These are phyloP conservation scores for Fistulifera pelliculosa DNA, from an alignment of 108 stramenopile species.

Conservation along the genomic window DNA sequence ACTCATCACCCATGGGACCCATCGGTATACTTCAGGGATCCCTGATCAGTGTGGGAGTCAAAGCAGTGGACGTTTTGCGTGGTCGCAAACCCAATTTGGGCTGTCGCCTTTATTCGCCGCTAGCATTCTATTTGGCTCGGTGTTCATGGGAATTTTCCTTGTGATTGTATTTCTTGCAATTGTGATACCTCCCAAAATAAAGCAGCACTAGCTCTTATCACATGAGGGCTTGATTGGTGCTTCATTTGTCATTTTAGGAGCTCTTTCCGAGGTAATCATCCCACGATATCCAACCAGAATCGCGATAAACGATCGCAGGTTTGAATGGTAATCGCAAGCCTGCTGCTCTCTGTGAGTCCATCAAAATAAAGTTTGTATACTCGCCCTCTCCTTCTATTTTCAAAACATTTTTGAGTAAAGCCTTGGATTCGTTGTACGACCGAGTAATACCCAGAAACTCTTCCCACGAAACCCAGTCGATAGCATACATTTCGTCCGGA, in stretches of 20 bases:
- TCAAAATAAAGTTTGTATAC: constrained; percentile 38
- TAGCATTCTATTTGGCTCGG: constrained; percentile 17
- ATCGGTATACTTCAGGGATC: constrained; percentile 57
- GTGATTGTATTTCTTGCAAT: constrained; percentile 13
- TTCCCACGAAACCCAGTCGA: constrained; percentile 63
- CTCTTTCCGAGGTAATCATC: constrained; percentile 32
- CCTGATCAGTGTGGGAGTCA: constrained; percentile 37
- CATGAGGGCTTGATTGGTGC: no score
- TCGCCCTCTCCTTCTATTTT: constrained; percentile 36
- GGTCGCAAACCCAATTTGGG: constrained; percentile 26
- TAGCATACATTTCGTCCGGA: constrained; percentile 67
- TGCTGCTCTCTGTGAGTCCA: constrained; percentile 43
- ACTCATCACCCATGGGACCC: constrained; percentile 62
- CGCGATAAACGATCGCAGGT: constrained; percentile 50
- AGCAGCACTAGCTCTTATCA: background rate
- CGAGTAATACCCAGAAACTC: constrained; percentile 68
- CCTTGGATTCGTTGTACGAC: constrained; percentile 43
- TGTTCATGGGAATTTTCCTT: constrained; percentile 20
- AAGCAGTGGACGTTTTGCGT: constrained; percentile 35
- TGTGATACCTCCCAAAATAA: background rate
- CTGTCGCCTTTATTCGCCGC: constrained; percentile 30
- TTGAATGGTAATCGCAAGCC: constrained; percentile 52
- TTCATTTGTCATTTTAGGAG: no score
- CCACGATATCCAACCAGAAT: constrained; percentile 43
- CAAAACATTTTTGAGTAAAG: constrained; percentile 33